phyloP scores from a whole-genome alignment of 2,329 filamentous ascomycete genomes.

The Saccharata proteae region DNA sequence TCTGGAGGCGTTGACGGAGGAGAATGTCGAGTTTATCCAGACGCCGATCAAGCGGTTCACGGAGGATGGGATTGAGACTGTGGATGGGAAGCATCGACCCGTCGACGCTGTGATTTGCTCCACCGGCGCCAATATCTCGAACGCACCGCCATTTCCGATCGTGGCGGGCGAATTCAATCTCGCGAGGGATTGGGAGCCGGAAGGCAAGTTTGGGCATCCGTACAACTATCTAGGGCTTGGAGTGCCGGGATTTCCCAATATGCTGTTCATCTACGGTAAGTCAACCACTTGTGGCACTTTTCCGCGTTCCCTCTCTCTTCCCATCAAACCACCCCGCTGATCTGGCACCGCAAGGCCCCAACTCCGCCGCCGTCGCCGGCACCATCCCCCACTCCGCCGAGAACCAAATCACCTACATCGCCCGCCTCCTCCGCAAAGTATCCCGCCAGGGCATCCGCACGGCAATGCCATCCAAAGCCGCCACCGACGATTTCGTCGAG shows the following conservation, averaged over 20 bases:
- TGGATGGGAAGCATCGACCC: slow-evolving; percentile 24
- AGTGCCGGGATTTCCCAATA: slow-evolving; percentile 54
- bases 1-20: slow-evolving; percentile 28
- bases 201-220: slow-evolving; percentile 43
- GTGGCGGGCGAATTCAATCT: slow-evolving; percentile 39
- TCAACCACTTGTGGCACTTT: too few species aligned
- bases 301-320: slow-evolving; percentile 12
- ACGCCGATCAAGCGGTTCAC: slow-evolving; percentile 28
- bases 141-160: slow-evolving; percentile 47
- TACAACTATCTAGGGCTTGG: slow-evolving; percentile 53
- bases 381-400: slow-evolving; percentile 58
- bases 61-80: slow-evolving; percentile 24
- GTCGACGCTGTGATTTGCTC: slow-evolving; percentile 45
- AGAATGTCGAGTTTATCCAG: slow-evolving; percentile 29
- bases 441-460: slow-evolving; percentile 53
- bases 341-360: slow-evolving; percentile 36
- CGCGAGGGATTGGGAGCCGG: slow-evolving; percentile 43
- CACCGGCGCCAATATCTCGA: slow-evolving; percentile 48
- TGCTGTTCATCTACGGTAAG: slow-evolving; percentile 48
- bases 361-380: slow-evolving; percentile 47
- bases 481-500: slow-evolving; percentile 51
- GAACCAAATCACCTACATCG: slow-evolving; percentile 51
- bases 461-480: slow-evolving; percentile 44
- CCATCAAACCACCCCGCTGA: too few species aligned
- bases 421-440: slow-evolving; percentile 56